Evolutionary conservation across 192 early-diverging fungal genomes (phyloP).

Genomic region (Diversispora epigaea): DNA sequence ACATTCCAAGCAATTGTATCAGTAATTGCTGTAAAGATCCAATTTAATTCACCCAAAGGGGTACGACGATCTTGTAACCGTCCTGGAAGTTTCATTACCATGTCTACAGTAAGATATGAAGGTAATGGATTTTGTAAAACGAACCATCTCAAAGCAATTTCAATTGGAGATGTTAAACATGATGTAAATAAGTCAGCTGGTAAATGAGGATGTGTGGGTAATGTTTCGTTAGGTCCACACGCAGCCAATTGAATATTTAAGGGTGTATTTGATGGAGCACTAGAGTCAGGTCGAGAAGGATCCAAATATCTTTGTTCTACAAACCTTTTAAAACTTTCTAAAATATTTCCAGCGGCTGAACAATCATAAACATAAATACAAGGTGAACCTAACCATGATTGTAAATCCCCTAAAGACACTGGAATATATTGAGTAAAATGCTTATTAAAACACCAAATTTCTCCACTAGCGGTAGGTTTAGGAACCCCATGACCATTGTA

Average conservation of each 20-base stretch:
- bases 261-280: constrained; percentile 45
- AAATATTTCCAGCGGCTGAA: constrained; percentile 86
- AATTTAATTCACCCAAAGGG: constrained; percentile 95
- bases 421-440: constrained; percentile 99
- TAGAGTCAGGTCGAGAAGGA: constrained; percentile 47
- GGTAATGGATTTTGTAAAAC: constrained; percentile 80
- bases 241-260: constrained; percentile 88
- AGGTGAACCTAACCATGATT: constrained; percentile 93
- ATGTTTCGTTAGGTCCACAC: constrained; percentile 75
- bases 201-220: constrained; percentile 91
- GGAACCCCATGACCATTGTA: constrained; percentile 99
- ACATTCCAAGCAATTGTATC: constrained; percentile 99
- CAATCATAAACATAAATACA: constrained; percentile 98
- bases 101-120: constrained; percentile 75
- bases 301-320: constrained; percentile 84
- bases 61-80: constrained; percentile 86
- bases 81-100: constrained; percentile 86
- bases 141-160: constrained; percentile 91
- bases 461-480: constrained; percentile 88
- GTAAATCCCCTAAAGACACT: constrained; percentile 85
- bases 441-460: constrained; percentile 99
- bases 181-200: constrained; percentile 97
- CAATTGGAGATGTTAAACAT: constrained; percentile 94
- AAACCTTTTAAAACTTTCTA: constrained; percentile 85
- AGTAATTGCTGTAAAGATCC: constrained; percentile 98